These are phyloP conservation scores for Aurinia saxatilis DNA, from an alignment of 345 rosid species.

Conservation along the genomic window DNA sequence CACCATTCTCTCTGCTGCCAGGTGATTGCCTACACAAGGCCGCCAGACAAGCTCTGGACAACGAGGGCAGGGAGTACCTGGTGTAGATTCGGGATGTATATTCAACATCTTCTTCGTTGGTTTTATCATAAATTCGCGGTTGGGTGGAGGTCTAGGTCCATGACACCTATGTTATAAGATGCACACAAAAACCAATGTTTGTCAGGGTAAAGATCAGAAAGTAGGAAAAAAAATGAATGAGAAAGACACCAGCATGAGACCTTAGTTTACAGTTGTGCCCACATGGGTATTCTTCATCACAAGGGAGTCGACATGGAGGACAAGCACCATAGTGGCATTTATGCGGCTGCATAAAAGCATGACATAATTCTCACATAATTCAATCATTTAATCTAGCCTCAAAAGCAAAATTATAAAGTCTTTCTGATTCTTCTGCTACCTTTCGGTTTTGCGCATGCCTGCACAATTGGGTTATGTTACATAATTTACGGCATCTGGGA, in stretches of 20 bases:
- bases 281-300: constrained; percentile 82
- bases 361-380: background rate
- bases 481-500: constrained; percentile 77
- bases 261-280: constrained; percentile 80
- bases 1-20: constrained; percentile 84
- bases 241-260: constrained; percentile 28
- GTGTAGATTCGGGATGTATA: constrained; percentile 48
- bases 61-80: constrained; percentile 80
- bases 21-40: constrained; percentile 76
- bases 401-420: background rate
- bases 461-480: constrained; percentile 55
- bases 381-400: background rate
- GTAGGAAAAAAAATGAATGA: constrained; percentile 4
- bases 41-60: constrained; percentile 90
- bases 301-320: constrained; percentile 64
- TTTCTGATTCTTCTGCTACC: constrained; percentile 39
- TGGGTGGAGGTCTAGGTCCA: constrained; percentile 84
- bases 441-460: constrained; percentile 59
- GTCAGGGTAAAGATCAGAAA: background rate
- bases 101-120: constrained; percentile 73
- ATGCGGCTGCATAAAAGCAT: constrained; percentile 53
- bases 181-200: constrained; percentile 4
- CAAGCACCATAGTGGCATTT: constrained; percentile 95
- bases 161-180: constrained; percentile 53
- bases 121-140: constrained; percentile 67